A percentile compares a stretch with the other conserved stretches of the same genome.
Evolutionary conservation across 2,329 filamentous ascomycete species (phyloP).

Genomic region (Stagonosporopsis chrysanthemi): DNA sequence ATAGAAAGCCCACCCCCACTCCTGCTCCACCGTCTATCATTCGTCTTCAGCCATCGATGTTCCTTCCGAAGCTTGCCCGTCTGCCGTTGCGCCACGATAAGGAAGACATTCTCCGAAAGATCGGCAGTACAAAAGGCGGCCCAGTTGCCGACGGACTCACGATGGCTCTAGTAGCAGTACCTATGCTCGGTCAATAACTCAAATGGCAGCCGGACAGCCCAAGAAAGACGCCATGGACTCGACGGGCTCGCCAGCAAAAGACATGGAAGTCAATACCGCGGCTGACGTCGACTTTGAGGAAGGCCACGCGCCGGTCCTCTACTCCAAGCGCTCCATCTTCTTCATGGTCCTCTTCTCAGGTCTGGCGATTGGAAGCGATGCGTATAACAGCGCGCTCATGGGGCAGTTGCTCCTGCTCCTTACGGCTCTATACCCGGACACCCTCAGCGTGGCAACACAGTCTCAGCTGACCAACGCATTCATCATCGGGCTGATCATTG

Average conservation of each 20-base stretch:
- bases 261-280: neutral
- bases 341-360: slow-evolving; percentile 48
- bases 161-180: neutral
- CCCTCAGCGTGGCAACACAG: slow-evolving; percentile 35
- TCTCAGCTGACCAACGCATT: slow-evolving; percentile 47
- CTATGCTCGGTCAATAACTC: neutral
- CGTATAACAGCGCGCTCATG: slow-evolving; percentile 48
- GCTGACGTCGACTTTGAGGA: slow-evolving; percentile 22
- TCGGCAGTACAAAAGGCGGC: slow-evolving; percentile 13
- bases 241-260: neutral
- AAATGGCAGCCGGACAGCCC: neutral
- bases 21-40: neutral
- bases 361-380: slow-evolving; percentile 47
- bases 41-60: neutral
- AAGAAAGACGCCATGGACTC: neutral
- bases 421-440: slow-evolving; percentile 43
- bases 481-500: slow-evolving; percentile 45
- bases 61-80: slow-evolving; percentile 5
- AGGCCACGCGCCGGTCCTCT: slow-evolving; percentile 25
- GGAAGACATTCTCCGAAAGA: slow-evolving; percentile 13
- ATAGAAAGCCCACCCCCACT: slow-evolving; percentile 17
- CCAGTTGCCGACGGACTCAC: neutral
- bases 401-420: slow-evolving; percentile 45
- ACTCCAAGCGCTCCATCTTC: slow-evolving; percentile 42
- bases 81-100: slow-evolving; percentile 12